Percentiles rank a stretch among this genome's conserved stretches.
Evolutionary conservation across 140 eudicot species (phyloP).

Genomic region (Anethum foeniculum): DNA sequence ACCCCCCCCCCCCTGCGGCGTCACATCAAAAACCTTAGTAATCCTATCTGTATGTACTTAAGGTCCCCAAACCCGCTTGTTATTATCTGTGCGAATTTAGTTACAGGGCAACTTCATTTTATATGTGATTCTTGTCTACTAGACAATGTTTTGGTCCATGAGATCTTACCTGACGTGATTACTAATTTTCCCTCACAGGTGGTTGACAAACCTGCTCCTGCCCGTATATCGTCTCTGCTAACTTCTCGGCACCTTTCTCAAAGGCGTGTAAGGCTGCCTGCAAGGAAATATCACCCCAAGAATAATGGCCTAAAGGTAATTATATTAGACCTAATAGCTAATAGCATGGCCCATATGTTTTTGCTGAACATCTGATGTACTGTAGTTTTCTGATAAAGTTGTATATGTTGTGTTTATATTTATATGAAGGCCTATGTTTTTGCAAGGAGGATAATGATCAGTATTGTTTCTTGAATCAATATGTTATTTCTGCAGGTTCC

Average conservation of each 20-base stretch:
- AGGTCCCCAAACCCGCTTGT: background rate
- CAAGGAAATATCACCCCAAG: slow-evolving; percentile 86
- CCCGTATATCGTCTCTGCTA: slow-evolving; percentile 71
- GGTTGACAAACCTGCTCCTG: slow-evolving; percentile 89
- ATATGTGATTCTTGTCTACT: background rate
- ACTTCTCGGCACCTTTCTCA: slow-evolving; percentile 94
- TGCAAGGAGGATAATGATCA: background rate
- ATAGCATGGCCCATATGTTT: background rate
- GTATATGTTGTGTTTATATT: background rate
- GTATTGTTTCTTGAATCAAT: background rate
- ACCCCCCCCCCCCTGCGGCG: background rate
- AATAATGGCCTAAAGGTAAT: slow-evolving; percentile 72
- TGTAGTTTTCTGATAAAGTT: background rate
- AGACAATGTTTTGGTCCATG: background rate
- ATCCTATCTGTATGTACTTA: background rate
- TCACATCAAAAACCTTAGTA: background rate
- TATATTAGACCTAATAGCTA: background rate
- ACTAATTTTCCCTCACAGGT: slow-evolving; percentile 35
- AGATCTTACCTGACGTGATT: background rate
- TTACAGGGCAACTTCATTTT: background rate
- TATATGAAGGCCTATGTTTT: background rate
- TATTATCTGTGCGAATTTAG: background rate
- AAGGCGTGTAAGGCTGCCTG: slow-evolving; percentile 79
- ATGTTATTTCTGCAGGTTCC: slow-evolving; percentile 45
- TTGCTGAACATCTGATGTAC: background rate